These are phyloP conservation scores for Isoetes taiwanensis DNA, from an alignment of 75 land plant genomes.

Conservation along the genomic window DNA sequence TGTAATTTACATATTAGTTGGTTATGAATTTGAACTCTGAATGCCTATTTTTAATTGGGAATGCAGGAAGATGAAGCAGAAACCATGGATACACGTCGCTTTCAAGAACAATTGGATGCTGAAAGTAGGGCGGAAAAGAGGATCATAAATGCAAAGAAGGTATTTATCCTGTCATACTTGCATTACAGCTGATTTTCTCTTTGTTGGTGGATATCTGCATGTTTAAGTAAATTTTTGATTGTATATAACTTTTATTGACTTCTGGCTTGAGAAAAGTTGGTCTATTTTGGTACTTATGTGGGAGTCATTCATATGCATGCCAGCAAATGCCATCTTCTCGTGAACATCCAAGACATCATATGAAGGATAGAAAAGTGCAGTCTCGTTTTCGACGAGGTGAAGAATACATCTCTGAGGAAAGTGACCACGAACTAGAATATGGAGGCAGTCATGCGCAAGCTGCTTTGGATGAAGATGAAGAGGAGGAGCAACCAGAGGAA, in stretches of 20 bases:
- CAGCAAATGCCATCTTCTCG: slow-evolving; percentile 20
- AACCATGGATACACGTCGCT: slow-evolving; percentile 35
- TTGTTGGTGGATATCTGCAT: not conserved
- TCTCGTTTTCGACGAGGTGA: slow-evolving; percentile 49
- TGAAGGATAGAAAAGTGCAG: slow-evolving; percentile 22
- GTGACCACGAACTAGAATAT: slow-evolving; percentile 49
- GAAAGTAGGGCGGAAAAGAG: slow-evolving; percentile 77
- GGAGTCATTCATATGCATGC: not conserved
- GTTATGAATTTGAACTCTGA: too few relatives aligned
- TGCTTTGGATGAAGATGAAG: slow-evolving; percentile 35
- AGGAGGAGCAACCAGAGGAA: slow-evolving; percentile 45
- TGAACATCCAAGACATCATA: slow-evolving; percentile 30
- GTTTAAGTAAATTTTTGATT: not conserved
- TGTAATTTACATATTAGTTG: not conserved
- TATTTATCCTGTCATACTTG: slow-evolving; percentile 2
- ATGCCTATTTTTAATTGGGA: too few relatives aligned
- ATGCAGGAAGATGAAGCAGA: slow-evolving; percentile 68
- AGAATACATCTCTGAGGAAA: slow-evolving; percentile 40
- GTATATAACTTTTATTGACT: not conserved
- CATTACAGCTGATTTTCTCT: not conserved
- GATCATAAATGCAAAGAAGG: slow-evolving; percentile 81
- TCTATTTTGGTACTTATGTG: not conserved
- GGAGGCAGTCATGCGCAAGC: slow-evolving; percentile 15
- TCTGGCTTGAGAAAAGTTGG: not conserved
- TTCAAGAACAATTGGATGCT: slow-evolving; percentile 63